Evolutionary conservation across 2,329 filamentous ascomycete genomes (phyloP).

Genomic region (Fonsecaea erecta): DNA sequence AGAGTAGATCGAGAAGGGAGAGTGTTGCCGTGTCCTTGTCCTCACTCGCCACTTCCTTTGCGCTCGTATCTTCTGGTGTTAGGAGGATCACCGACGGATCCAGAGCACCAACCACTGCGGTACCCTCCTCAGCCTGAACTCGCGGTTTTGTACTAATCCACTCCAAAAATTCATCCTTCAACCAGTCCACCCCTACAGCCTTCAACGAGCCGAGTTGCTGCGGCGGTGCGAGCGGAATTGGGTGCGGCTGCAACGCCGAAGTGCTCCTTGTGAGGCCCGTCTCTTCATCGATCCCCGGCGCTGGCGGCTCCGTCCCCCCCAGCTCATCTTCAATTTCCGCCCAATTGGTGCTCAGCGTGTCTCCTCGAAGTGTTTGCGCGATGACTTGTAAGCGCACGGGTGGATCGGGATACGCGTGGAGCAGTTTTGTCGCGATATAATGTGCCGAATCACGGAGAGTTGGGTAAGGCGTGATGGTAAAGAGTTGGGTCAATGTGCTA

Average conservation of each 20-base stretch:
- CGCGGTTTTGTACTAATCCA: conserved; percentile 7
- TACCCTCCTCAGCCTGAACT: neutral
- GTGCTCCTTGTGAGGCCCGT: conserved; percentile 31
- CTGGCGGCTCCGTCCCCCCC: conserved; percentile 19
- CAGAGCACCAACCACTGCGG: conserved; percentile 1
- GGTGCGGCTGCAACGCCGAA: conserved; percentile 30
- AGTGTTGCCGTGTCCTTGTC: neutral
- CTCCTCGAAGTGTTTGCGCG: conserved; percentile 31
- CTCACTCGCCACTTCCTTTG: neutral
- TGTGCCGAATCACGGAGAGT: conserved; percentile 34
- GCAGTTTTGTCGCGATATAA: conserved; percentile 33
- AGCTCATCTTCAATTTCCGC: conserved; percentile 29
- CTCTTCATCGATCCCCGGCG: conserved; percentile 31
- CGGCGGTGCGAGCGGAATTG: conserved; percentile 28
- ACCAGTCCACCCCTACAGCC: conserved; percentile 37
- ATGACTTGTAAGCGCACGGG: conserved; percentile 32
- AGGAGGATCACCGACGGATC: conserved; percentile 8
- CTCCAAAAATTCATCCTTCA: conserved; percentile 34
- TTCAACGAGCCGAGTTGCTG: conserved; percentile 33
- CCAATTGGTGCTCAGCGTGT: conserved; percentile 33
- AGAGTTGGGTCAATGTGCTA: conserved; percentile 34
- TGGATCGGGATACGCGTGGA: conserved; percentile 33
- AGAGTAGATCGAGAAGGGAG: conserved; percentile 28
- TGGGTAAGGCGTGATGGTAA: conserved; percentile 34
- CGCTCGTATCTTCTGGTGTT: neutral